Evolutionary conservation across 2,329 filamentous ascomycete species (phyloP).

Genomic region (Calcarisporium arbuscula): DNA sequence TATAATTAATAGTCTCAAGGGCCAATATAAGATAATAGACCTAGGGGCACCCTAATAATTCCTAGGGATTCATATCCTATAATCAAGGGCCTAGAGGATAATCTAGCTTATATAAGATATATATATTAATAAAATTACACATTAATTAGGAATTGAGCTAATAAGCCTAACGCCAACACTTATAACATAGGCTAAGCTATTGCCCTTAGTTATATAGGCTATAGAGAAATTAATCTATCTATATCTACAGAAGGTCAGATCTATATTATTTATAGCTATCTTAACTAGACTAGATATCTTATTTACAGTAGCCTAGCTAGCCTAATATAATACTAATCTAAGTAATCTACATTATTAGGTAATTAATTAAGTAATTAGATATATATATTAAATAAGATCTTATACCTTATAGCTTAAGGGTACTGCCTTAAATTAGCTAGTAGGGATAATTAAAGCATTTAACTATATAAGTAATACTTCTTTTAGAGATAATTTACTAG

Average conservation of each 20-base stretch:
- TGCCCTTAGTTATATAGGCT: neutral
- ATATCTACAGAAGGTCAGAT: neutral
- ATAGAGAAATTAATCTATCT: neutral
- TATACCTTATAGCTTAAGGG: too few species aligned
- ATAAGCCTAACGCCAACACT: neutral
- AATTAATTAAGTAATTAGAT: neutral
- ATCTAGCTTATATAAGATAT: slow-evolving; percentile 1
- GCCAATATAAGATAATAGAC: neutral
- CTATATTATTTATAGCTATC: neutral
- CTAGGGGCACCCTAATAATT: neutral
- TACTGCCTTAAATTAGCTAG: too few species aligned
- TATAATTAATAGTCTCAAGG: neutral
- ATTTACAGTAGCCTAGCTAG: neutral
- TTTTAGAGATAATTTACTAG: slow-evolving; percentile 2
- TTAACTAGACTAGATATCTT: neutral
- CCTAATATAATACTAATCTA: neutral
- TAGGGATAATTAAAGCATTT: too few species aligned
- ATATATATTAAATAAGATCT: neutral
- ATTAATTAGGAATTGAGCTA: neutral
- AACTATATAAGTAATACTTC: slow-evolving; percentile 3
- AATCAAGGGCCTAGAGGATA: neutral
- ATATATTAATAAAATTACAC: slow-evolving; percentile 3
- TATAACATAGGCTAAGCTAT: neutral
- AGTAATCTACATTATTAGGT: neutral
- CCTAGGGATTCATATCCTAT: slow-evolving; percentile 1